Base-by-base conservation (phyloP, 2,329 filamentous ascomycete genomes). In the Claviceps paspali region DNA sequence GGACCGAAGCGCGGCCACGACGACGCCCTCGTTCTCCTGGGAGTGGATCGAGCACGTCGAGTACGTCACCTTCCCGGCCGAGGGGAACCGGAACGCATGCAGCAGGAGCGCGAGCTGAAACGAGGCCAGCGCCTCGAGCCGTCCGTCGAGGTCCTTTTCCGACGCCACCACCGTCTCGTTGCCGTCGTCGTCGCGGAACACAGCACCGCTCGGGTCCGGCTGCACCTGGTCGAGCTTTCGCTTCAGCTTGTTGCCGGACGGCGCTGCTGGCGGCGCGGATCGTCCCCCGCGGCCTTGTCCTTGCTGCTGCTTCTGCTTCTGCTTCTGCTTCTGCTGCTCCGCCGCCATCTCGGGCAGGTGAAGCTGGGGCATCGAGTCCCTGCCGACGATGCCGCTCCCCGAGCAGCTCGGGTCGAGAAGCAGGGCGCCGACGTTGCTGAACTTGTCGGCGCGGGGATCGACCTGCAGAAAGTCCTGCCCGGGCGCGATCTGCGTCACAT, bases 391-490 rank as follows among this genome's bases (percentile, higher is more conserved):
- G 1, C 91, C 91, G 52, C 85, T 95, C 0, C 91, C 91, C 1
- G 87, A 95, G 54, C 91, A 98, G 53, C 85, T 94, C 0, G 91
- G 91, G 53, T 98, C 91, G 2, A 98, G 68, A 1, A 98, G 67
- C 29, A 98, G 64, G 6, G 80, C 81, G 0, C 76, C 74, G n/a
- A 95, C 84, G n/a, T 74, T 63, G 33, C 60, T 60, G 49, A 79
- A 88, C 33, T 70, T 65, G 3, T 64, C 56, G 1, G 73, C 67
- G 1, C 58, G 46, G 0, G 86, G 83, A 41, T 88, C 71, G 5
- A 84, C 69, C 36, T 76, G 77, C 11, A 94, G 60, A 48, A 96
- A 96, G 54, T 98, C 87, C 48, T 84, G 76, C 0, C 78, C 79
- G 1, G 72, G 70, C 33, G 79, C 75, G 19, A 95, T 73, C 1